Evolutionary conservation across 768 basidiomycete species (phyloP).

Genomic region (Suillus spraguei): DNA sequence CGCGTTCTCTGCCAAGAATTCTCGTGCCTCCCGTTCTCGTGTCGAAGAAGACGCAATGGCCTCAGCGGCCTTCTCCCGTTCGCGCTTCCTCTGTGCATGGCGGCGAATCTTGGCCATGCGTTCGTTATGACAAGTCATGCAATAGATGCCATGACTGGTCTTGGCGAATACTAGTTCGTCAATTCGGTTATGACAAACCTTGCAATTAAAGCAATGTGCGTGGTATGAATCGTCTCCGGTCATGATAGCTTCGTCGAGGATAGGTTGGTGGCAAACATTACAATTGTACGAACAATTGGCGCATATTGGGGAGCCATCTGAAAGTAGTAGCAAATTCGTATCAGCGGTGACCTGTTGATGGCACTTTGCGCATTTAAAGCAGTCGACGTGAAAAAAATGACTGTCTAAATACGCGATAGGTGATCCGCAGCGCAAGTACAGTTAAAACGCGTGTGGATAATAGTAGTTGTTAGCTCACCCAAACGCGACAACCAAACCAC

Average conservation of each 20-base stretch:
- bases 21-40: constrained; percentile 28
- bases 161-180: constrained; percentile 99
- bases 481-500: constrained; percentile 92
- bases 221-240: constrained; percentile 99
- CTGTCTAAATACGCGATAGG: constrained; percentile 52
- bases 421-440: constrained; percentile 14
- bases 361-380: constrained; percentile 98
- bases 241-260: constrained; percentile 99
- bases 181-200: constrained; percentile 90
- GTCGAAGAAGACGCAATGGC: constrained; percentile 26
- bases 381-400: constrained; percentile 94
- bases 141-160: constrained; percentile 97
- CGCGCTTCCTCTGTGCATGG: constrained; percentile 85
- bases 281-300: constrained; percentile 94
- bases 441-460: constrained; percentile 10
- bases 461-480: constrained; percentile 59
- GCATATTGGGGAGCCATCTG: constrained; percentile 97
- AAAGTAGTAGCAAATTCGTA: constrained; percentile 94
- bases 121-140: constrained; percentile 98
- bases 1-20: constrained; percentile 39
- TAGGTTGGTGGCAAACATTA: constrained; percentile 91
- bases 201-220: constrained; percentile 98
- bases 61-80: constrained; percentile 46
- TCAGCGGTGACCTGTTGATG: constrained; percentile 90
- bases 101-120: constrained; percentile 91